These are phyloP conservation scores for Triangularia verruculosa DNA, from an alignment of 2,329 filamentous ascomycete genomes.

Conservation along the genomic window DNA sequence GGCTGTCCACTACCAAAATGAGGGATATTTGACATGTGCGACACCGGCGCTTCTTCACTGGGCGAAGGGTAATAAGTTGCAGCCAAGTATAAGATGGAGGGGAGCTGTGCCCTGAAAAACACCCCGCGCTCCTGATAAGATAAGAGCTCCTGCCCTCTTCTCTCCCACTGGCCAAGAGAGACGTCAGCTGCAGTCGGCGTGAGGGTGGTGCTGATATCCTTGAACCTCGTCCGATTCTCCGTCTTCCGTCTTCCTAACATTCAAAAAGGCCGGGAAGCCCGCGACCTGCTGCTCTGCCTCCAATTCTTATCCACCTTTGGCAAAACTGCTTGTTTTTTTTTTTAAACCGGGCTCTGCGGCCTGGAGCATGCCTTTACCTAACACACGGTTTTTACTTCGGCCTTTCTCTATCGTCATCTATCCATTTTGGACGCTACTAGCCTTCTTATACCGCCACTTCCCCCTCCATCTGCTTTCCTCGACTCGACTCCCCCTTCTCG, in stretches of 20 bases:
- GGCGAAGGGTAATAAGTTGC: background rate
- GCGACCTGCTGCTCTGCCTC: background rate
- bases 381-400: slow-evolving; percentile 21
- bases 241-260: background rate
- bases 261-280: background rate
- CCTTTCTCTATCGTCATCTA: slow-evolving; percentile 23
- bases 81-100: background rate
- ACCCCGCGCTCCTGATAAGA: slow-evolving; percentile 10
- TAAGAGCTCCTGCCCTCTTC: slow-evolving; percentile 7
- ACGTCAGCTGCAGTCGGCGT: slow-evolving; percentile 10
- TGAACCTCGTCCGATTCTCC: slow-evolving; percentile 5
- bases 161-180: slow-evolving; percentile 4
- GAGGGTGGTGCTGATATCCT: slow-evolving; percentile 4
- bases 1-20: background rate
- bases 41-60: background rate
- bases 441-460: slow-evolving; percentile 23
- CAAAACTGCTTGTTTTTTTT: slow-evolving; percentile 5
- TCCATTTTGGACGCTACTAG: slow-evolving; percentile 25
- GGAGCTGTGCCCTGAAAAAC: slow-evolving; percentile 1
- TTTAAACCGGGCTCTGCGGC: slow-evolving; percentile 15
- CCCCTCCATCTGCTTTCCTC: slow-evolving; percentile 20
- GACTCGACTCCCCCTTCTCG: slow-evolving; percentile 10
- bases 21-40: slow-evolving; percentile 1
- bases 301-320: background rate
- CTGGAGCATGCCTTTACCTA: slow-evolving; percentile 26